Evolutionary conservation across 495 filamentous ascomycete species (phyloP), one percentile per base, ranked within the genome.

Genomic region (Hapsidospora chrysogenum): DNA sequence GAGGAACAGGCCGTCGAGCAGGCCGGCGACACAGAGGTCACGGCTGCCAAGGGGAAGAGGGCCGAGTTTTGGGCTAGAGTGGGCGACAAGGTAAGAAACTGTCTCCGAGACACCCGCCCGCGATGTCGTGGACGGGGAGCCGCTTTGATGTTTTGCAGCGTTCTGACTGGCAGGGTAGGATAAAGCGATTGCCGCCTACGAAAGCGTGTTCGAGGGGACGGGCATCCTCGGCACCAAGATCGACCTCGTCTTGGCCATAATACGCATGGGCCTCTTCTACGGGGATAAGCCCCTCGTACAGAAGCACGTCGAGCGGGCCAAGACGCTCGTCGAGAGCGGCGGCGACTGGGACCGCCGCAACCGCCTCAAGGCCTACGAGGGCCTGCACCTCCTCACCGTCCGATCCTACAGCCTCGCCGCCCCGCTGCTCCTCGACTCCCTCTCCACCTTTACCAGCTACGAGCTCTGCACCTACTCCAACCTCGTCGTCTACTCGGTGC

Each of bases 331-430:
- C 16, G 89, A 97, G 48, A 80, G 74, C 40, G 89, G 89, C 45
- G 89, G 89, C 44, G 89, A 97, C 54, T 97, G 89, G 89, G 89
- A 97, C 57, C 80, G 89, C 18, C 76, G 89, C 50, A 97, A 97
- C 58, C 79, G 89, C 33, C 71, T 97, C 29, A 97, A 97, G 74
- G 92, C 89, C 36, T 97, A 97, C 70, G 83, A 92, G 57, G 89
- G 89, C 41, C 63, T 97, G 20, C 80, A 95, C 51, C 68, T 94
- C 8, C 79, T 97, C 40, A 93, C 87, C 20, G 72, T 81, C 34
- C 85, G 89, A 29, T 85, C 83, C 34, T 85, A 95, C 63, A 78
- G 74, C 52, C 63, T 82, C 33, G 86, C 85, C 19, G 89, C 92
- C 4, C 92, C 92, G 29, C 68, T 95, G 5, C 78, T 97, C 18